Percentiles rank a stretch among this genome's conserved stretches.
Conservation (phyloP, 73 alveolate genomes). For the Uronychia setigera region DNA sequence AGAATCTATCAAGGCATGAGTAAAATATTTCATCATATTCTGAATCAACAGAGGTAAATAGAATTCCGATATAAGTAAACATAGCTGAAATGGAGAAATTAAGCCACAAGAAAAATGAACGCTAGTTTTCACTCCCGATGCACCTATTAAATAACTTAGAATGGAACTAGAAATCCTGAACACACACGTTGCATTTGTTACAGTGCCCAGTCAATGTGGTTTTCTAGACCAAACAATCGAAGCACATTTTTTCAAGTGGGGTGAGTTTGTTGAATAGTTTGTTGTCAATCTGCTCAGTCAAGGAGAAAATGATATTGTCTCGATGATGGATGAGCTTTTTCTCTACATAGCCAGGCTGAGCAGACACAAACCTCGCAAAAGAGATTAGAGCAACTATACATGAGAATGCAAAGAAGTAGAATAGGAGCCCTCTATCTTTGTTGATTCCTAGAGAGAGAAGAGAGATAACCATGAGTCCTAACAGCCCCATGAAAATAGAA, state of each 20-base stretch:
- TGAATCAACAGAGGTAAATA: background rate
- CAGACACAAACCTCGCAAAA: background rate
- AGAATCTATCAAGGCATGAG: background rate
- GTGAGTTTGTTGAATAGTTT: background rate
- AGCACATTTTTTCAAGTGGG: slow-evolving; percentile 12
- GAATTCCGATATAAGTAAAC: background rate
- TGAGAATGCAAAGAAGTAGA: background rate
- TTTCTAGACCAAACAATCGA: slow-evolving; percentile 11
- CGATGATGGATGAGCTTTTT: background rate
- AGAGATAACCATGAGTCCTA: background rate
- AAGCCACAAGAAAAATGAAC: slow-evolving; percentile 15
- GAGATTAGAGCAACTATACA: background rate
- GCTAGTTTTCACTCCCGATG: slow-evolving; percentile 17
- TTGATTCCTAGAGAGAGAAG: background rate
- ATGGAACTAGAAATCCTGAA: slow-evolving; percentile 11
- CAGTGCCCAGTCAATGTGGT: slow-evolving; percentile 20
- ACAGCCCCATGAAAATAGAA: background rate
- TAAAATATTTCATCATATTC: background rate
- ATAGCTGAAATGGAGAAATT: background rate
- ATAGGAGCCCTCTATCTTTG: background rate
- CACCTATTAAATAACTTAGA: slow-evolving; percentile 26
- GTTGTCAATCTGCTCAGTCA: slow-evolving; percentile 2
- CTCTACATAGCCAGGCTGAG: background rate
- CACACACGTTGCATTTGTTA: slow-evolving; percentile 21
- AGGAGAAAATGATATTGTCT: background rate